Evolutionary conservation across 108 stramenopile genomes (phyloP).

Genomic region (Cyclotella choctawhatcheeana): DNA sequence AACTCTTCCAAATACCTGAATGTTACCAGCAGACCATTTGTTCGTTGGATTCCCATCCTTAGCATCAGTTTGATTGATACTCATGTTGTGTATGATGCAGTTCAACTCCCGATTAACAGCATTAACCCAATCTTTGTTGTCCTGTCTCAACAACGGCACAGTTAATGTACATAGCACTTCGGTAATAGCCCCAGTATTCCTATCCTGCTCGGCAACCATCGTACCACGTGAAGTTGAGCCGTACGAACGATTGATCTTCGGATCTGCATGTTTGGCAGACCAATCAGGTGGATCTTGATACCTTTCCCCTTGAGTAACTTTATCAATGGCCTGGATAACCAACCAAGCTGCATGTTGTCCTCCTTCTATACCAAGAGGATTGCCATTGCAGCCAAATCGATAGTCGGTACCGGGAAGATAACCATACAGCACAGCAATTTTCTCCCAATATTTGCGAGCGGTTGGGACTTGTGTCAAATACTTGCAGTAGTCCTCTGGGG

Average conservation of each 20-base stretch:
- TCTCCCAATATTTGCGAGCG: slow-evolving; percentile 50
- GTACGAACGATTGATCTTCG: slow-evolving; percentile 76
- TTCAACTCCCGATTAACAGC: slow-evolving; percentile 55
- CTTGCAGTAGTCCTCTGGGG: slow-evolving; percentile 55
- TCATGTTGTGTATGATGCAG: slow-evolving; percentile 7
- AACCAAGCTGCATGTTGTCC: slow-evolving; percentile 66
- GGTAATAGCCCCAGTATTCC: slow-evolving; percentile 68
- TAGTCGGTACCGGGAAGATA: slow-evolving; percentile 60
- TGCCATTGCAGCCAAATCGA: slow-evolving; percentile 6
- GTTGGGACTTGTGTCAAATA: slow-evolving; percentile 53
- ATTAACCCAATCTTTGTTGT: slow-evolving; percentile 20
- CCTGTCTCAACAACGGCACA: slow-evolving; percentile 46
- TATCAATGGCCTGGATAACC: slow-evolving; percentile 58
- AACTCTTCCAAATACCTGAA: slow-evolving; percentile 74
- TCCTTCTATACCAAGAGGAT: slow-evolving; percentile 27
- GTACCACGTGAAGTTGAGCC: slow-evolving; percentile 53
- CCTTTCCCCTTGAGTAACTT: slow-evolving; percentile 36
- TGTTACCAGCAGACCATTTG: slow-evolving; percentile 42
- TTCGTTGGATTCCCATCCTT: not conserved
- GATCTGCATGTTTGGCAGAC: slow-evolving; percentile 16
- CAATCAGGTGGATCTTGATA: slow-evolving; percentile 17
- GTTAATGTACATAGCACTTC: slow-evolving; percentile 68
- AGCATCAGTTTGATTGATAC: not conserved
- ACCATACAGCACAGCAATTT: slow-evolving; percentile 73
- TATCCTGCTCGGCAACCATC: slow-evolving; percentile 67